Conservation (phyloP, 2,329 filamentous ascomycete species). For the Penicillium sp. region DNA sequence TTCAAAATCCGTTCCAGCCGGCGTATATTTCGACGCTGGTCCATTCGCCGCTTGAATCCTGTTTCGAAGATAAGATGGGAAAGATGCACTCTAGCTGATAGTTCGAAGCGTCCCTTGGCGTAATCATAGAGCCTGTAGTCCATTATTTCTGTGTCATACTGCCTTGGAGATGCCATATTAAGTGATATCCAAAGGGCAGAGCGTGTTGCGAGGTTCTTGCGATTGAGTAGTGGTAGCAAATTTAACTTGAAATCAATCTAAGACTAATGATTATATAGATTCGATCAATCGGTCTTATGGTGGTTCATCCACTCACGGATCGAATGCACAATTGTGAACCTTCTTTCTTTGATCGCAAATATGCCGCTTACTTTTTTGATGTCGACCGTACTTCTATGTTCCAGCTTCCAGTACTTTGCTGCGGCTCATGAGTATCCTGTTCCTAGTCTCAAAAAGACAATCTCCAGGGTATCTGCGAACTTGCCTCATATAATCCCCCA, state of each 20-base stretch:
- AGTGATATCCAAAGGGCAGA: not conserved
- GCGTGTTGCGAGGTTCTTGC: not conserved
- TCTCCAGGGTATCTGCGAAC: not conserved
- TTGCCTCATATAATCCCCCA: not conserved
- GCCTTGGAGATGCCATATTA: not conserved
- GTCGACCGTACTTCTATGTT: not conserved
- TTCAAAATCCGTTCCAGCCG: slow-evolving; percentile 11
- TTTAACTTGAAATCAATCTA: not conserved
- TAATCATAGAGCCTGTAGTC: slow-evolving; percentile 8
- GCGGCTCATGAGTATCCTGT: not conserved
- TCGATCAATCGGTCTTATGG: not conserved
- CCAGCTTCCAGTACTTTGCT: not conserved
- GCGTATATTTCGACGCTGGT: slow-evolving; percentile 10
- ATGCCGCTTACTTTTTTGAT: not conserved
- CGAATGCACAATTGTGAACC: not conserved
- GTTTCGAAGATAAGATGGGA: slow-evolving; percentile 11
- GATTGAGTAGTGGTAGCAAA: not conserved
- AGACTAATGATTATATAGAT: not conserved
- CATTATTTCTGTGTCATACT: not conserved
- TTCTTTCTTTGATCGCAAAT: not conserved
- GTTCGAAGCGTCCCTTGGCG: slow-evolving; percentile 3
- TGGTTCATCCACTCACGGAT: not conserved
- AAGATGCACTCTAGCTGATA: slow-evolving; percentile 11
- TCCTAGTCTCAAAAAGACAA: not conserved
- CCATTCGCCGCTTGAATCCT: slow-evolving; percentile 11